Evolutionary conservation across 2,329 filamentous ascomycete species (phyloP), one percentile per base, ranked within the genome.

Genomic region (Epicoccum sorghinum): DNA sequence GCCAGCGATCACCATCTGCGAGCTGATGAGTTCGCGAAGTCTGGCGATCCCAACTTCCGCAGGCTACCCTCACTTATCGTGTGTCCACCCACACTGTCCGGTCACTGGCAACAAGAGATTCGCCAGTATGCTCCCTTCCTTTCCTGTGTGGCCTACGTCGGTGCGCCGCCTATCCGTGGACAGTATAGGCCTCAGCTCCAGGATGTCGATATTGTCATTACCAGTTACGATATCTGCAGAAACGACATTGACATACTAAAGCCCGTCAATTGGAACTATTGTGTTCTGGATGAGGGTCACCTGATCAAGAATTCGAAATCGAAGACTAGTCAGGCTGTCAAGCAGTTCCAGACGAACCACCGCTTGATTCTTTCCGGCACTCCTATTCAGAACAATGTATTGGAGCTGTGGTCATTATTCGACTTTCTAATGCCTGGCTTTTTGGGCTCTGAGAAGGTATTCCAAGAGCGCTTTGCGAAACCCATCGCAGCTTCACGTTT

Each of bases 351-450:
- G 6, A 96, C 92, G 72, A 98, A 99, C 66, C 96, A 99, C 71
- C 89, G 95, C 18, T 83, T 99, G 43, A 99, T 99, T 63, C 84
- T 99, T 4, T 99, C 95, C 0, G 95, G 95, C 36, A 99, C 95
- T 1, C 95, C 95, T 0, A 98, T 98, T 61, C 93, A 98, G 74
- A 98, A 98, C 75, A 98, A 98, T 62, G 93, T 99, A 2, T 78
- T 99, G 43, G 93, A 99, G 72, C 81, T 99, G 4, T 99, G 93
- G 93, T 98, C 93, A 0, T 82, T 99, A 4, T 99, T 99, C 71
- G 95, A 99, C 77, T 99, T 99, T 78, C 81, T 99, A 57, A 99
- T 99, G 95, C 95, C 96, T 3, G 96, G 95, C 2, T 99, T 99
- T 80, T 82, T 99, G 7, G 95, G 95, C 29, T 91, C 89, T 0